Evolutionary conservation across 208 protist species (phyloP), one percentile per base, ranked within the genome.

Genomic region (Acanthamoeba culbertsoni): DNA sequence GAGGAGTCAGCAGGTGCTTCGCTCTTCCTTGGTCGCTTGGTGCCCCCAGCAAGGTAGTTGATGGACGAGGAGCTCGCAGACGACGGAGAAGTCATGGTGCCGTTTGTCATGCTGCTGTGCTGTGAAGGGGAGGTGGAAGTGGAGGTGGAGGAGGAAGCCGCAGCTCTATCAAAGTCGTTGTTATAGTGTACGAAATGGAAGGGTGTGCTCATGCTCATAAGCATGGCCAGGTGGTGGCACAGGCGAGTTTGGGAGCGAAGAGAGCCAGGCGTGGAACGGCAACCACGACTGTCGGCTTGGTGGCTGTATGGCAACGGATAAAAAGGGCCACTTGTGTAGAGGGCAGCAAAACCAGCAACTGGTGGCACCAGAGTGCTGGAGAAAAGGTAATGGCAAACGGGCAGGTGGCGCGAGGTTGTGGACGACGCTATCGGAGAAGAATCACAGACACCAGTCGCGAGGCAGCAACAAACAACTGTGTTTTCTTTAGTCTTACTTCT

Each of bases 21-120:
- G 73, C 35, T 43, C 73, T 84, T 84, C 73, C 55, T 84, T 37
- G 46, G 73, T n/a, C 73, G 73, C 43, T 84, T 84, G 73, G 1
- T 84, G 73, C 73, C 20, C 43, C 10, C 40, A n/a, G 31, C 4
- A 28, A 37, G 33, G 5, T 31, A 37, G 33, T 8, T 75, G 14
- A 37, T 10, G 35, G 63, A 7, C 14, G 63, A 75, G 8, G 73
- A 31, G 1, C 28, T 37, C 33, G 28, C n/a, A 4, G 65, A 43
- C 6, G 73, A 55, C 18, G 73, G 73, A 37, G 73, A 84, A 26
- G 45, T 37, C 40, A 84, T 84, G 73, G 45, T 45, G 73, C 63
- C 26, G 35, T 75, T 75, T 14, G 63, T 75, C 63, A 75, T 75
- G 63, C 43, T 73, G 4, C 20, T 26, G 51, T 26, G 51, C 20